A percentile compares a stretch with the other conserved stretches of the same genome.
phyloP scores from a whole-genome alignment of 2,329 filamentous ascomycete species.

The Alternaria gansuensis region DNA sequence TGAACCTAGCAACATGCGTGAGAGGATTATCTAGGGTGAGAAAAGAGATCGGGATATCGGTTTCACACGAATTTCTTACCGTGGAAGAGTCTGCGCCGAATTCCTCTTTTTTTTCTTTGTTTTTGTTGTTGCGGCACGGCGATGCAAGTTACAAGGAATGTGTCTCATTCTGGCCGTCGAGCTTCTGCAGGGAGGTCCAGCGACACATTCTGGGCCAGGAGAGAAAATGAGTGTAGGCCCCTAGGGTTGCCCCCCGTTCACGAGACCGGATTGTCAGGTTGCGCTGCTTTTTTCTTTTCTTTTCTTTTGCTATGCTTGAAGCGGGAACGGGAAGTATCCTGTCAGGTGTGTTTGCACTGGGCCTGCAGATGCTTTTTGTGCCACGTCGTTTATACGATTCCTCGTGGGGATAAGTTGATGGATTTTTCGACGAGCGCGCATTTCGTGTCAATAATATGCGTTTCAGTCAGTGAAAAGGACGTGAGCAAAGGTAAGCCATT shows the following conservation, averaged over 20 bases:
- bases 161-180: not conserved
- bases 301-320: too few relatives aligned
- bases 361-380: constrained; percentile 3
- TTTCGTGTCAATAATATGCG: not conserved
- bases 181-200: not conserved
- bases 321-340: not conserved
- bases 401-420: not conserved
- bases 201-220: not conserved
- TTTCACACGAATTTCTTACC: too few relatives aligned
- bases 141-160: not conserved
- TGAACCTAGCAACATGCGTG: not conserved
- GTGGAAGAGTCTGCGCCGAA: too few relatives aligned
- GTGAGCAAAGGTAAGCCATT: not conserved
- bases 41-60: too few relatives aligned
- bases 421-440: not conserved
- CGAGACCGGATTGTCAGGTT: not conserved
- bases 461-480: not conserved
- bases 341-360: not conserved
- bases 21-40: too few relatives aligned
- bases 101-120: too few relatives aligned
- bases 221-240: too few relatives aligned
- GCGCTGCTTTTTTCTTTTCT: not conserved
- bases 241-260: not conserved
- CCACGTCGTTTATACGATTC: not conserved
- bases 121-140: not conserved